Base-by-base conservation (phyloP, 768 basidiomycete species). In the Floccularia luteovirens region DNA sequence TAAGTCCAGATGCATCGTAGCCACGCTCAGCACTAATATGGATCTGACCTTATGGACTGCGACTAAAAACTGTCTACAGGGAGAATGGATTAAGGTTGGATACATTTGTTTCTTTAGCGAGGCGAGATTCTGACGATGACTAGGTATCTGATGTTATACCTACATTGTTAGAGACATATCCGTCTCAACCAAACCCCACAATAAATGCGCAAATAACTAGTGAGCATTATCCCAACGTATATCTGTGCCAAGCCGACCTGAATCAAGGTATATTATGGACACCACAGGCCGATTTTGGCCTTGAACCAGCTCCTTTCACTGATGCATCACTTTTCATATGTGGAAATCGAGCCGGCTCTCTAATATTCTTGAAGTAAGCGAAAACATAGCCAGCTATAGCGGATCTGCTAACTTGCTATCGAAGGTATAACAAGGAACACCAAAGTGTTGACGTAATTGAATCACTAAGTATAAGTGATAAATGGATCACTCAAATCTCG, bases 1-100 rank as follows among this genome's bases (percentile, higher is more conserved):
- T 24, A 43, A 47, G 13, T 27, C 44, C 8, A 89, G 86, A 40
- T 87, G 84, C 47, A 56, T 88, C 19, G 53, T 87, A 36, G 82
- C 75, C 2, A 64, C 77, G 14, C 62, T 89, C 42, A 86, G 72
- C 43, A 80, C 84, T 12, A 89, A 89, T 47, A 70, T 83, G 71
- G 84, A 90, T 55, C 57, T 88, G 19, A 69, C 73, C 11, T 61
- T 90, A 10, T 90, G 81, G 82, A 63, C 61, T 7, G 69, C 84
- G 2, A 57, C 60, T 1, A 82, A 82, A 50, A 83, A 89, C 49
- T 71, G 71, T 45, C 51, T 88, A 17, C 82, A 72, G 44, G 85
- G 87, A 33, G 75, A 84, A 63, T 90, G 87, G 88, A 42, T 49
- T 4, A 79, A 72, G 56, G 87, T 78, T 38, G 14, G 53, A 40